These are phyloP conservation scores for Urochloa ruziziensis DNA, from an alignment of 176 grass and related monocot species.

Conservation along the genomic window DNA sequence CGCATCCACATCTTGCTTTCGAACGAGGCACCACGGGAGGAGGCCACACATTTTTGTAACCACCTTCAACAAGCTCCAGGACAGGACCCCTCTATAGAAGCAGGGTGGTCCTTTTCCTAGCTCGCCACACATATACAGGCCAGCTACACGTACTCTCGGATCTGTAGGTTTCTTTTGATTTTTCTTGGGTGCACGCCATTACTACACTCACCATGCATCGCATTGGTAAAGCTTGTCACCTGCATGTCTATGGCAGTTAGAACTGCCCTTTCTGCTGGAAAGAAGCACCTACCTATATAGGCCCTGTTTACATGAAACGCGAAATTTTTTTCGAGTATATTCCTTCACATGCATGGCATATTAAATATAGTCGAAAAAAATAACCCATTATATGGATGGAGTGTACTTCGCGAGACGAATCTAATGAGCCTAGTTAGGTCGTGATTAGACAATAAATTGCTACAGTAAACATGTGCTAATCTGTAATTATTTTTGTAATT, in stretches of 20 bases:
- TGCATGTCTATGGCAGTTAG: conserved; percentile 35
- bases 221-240: conserved; percentile 25
- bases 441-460: no score
- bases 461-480: no score
- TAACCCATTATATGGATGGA: no score
- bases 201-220: background rate
- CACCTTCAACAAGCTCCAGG: conserved; percentile 10
- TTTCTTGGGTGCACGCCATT: conserved; percentile 12
- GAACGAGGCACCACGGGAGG: conserved; percentile 1
- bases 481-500: no score
- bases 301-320: no score
- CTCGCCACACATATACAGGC: background rate
- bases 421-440: no score
- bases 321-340: no score
- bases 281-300: conserved; percentile 12
- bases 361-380: no score
- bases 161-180: background rate
- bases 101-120: conserved; percentile 26
- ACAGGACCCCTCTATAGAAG: background rate
- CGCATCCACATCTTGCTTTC: background rate
- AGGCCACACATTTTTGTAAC: conserved; percentile 27
- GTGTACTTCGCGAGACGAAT: no score
- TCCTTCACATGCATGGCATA: no score
- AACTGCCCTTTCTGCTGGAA: conserved; percentile 26
- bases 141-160: background rate